These are phyloP conservation scores for Forsythia suspensa DNA, from an alignment of 257 asterid species.

Conservation along the genomic window DNA sequence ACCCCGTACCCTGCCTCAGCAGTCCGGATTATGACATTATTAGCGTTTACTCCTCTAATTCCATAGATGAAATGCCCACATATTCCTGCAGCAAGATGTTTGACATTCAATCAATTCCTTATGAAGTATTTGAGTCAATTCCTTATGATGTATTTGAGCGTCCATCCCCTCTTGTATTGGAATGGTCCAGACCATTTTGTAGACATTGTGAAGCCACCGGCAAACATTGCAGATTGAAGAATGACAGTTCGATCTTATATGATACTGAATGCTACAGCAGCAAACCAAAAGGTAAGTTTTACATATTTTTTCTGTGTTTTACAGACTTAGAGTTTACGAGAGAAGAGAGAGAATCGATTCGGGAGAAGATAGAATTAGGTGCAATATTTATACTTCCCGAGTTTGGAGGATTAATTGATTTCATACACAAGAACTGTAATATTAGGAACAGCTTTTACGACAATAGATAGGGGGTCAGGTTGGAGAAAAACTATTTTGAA, in stretches of 20 bases:
- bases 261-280: not conserved
- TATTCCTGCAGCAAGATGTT: slow-evolving; percentile 23
- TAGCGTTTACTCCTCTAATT: rapidly evolving
- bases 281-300: not conserved
- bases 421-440: too few relatives aligned
- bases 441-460: too few relatives aligned
- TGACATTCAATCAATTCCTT: not conserved
- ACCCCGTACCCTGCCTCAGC: not conserved
- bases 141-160: not conserved
- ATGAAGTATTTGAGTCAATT: too few relatives aligned
- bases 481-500: too few relatives aligned
- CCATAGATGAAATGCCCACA: not conserved
- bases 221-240: not conserved
- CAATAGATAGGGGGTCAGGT: too few relatives aligned
- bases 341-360: too few relatives aligned
- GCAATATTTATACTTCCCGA: too few relatives aligned
- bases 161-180: not conserved
- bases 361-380: too few relatives aligned
- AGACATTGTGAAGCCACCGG: not conserved
- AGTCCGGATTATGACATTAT: not conserved
- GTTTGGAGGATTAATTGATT: too few relatives aligned
- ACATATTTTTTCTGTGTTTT: not conserved
- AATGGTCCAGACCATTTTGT: not conserved
- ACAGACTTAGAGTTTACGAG: not conserved
- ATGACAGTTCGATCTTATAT: not conserved